Evolutionary conservation across 1,139 yeast species (phyloP).

Genomic region (Pichia sp.): DNA sequence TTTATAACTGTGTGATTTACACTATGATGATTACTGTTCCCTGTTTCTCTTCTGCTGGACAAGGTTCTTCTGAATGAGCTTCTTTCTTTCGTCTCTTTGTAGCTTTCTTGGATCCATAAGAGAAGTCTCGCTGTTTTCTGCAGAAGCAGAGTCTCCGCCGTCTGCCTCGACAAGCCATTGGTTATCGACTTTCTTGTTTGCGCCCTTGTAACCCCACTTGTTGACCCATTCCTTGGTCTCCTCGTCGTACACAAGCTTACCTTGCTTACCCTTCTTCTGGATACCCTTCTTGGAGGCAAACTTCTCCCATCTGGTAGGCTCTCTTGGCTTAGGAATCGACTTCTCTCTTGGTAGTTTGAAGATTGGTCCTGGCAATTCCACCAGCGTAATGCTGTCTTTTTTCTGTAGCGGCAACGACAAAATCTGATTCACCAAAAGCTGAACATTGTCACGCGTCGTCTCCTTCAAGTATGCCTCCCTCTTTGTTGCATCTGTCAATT

Average conservation of each 20-base stretch:
- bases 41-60: constrained; percentile 78
- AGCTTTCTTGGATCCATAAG: constrained; percentile 83
- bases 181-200: constrained; percentile 76
- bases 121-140: constrained; percentile 2
- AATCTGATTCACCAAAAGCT: constrained; percentile 82
- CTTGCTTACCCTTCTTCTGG: constrained; percentile 82
- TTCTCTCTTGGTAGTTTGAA: constrained; percentile 91
- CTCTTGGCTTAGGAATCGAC: constrained; percentile 87
- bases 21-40: constrained; percentile 4
- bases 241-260: constrained; percentile 88
- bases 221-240: constrained; percentile 93
- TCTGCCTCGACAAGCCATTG: constrained; percentile 97
- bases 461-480: constrained; percentile 63
- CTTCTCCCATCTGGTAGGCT: constrained; percentile 93
- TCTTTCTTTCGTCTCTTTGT: constrained; percentile 77
- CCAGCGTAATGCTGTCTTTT: constrained; percentile 69
- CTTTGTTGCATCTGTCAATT: constrained; percentile 45
- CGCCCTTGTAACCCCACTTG: constrained; percentile 97
- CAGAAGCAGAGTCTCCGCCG: constrained; percentile 58
- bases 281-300: constrained; percentile 97
- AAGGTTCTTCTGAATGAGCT: constrained; percentile 78
- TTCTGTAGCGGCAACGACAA: constrained; percentile 83
- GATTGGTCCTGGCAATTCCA: constrained; percentile 79
- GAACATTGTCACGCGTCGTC: constrained; percentile 89
- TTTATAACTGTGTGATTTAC: not conserved